phyloP scores from a whole-genome alignment of 176 grass and related monocot genomes.

The sorghum (Sorghum bicolor) region Sorghum_bicolor_NCBIv3 NC_012871.2:72912501-72913000 shows the following conservation, averaged over 20 bases:
- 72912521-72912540: too few relatives aligned
- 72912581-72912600: too few relatives aligned
- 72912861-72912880: constrained; percentile 34
- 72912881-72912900: constrained; percentile 3
- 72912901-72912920: constrained; percentile 20
- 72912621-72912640: too few relatives aligned
- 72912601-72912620: too few relatives aligned
- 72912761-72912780: neutral
- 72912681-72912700: too few relatives aligned
- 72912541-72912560: too few relatives aligned
- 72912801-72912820: neutral
- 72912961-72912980: constrained; percentile 23
- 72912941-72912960: constrained; percentile 45
- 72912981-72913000: neutral
- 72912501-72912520: too few relatives aligned
- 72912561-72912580: too few relatives aligned
- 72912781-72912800: neutral
- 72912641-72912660: too few relatives aligned
- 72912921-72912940: constrained; percentile 51
- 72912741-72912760: neutral
- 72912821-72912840: constrained; percentile 1
- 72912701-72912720: too few relatives aligned
- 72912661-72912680: too few relatives aligned
- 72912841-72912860: neutral
- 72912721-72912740: neutral